Base-by-base conservation (phyloP, 2,329 filamentous ascomycete species). In the Cercospora canescens region DNA sequence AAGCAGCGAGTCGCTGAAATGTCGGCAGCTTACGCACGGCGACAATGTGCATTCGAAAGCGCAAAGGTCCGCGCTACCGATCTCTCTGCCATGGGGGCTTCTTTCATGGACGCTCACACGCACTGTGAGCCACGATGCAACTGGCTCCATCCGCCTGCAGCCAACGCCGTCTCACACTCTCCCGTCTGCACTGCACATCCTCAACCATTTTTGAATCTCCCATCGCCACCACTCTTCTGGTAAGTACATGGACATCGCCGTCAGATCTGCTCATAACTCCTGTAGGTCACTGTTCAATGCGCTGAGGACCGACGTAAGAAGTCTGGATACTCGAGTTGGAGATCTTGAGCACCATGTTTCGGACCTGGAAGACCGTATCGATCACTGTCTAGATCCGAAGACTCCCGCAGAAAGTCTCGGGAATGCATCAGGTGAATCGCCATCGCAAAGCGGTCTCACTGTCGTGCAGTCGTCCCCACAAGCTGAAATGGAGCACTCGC, bases 1-100 rank as follows among this genome's bases (percentile, higher is more conserved):
- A 73, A 74, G 35, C 50, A 66, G n/a, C 70, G 67, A 12, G 65
- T 75, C 50, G 56, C 62, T 24, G 54, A 70, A 21, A 70, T 75
- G 70, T 61, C 68, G 8, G 64, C 67, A 8, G 52, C 64, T 24
- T 68, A 62, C 60, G 28, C 34, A 35, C 64, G 54, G 45, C 60
- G n/a, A 48, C 56, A n/a, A 26, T 48, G 30, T 32, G 37, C 55
- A 58, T 24, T 24, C 37, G 39, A 57, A 35, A 56, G 39, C 45
- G 58, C 69, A 37, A 30, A 61, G 12, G 67, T 71, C 56, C 60
- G 58, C 37, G 45, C 64, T 30, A 58, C 30, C 12, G 67, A 63
- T 11, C 32, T 69, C 14, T 50, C 64, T 45, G 50, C 66, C 21
- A 67, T 69, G 62, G 60, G 70, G 45, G 35, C 12, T 18, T 67